phyloP scores from a whole-genome alignment of 176 grass and related monocot genomes.

The Otatea glauca region DNA sequence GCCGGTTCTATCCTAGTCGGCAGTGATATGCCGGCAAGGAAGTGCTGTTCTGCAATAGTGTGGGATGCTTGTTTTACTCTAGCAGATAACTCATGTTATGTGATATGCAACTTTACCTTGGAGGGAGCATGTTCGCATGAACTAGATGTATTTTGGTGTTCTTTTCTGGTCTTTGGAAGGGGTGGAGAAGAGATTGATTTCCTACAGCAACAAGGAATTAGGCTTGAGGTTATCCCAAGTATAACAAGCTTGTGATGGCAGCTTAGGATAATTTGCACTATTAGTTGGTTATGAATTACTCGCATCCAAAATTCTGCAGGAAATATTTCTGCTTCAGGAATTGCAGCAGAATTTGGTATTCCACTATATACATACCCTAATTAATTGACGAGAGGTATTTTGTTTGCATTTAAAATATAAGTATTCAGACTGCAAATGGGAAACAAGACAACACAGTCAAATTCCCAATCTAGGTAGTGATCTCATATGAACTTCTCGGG shows the following conservation, averaged over 20 bases:
- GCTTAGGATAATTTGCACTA: slow-evolving; percentile 18
- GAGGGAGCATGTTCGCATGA: slow-evolving; percentile 7
- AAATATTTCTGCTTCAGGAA: slow-evolving; percentile 95
- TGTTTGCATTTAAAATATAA: too few relatives aligned
- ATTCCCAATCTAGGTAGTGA: too few relatives aligned
- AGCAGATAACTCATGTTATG: slow-evolving; percentile 1
- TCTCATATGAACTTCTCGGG: too few relatives aligned
- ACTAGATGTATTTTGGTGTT: not conserved
- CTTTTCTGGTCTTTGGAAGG: slow-evolving; percentile 89
- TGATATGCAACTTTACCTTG: not conserved
- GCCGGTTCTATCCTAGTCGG: too few relatives aligned
- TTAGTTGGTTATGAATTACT: not conserved
- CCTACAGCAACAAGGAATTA: slow-evolving; percentile 88
- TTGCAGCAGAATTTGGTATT: slow-evolving; percentile 91
- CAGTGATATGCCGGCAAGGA: too few relatives aligned
- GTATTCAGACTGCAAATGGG: too few relatives aligned
- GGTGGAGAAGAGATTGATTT: slow-evolving; percentile 99
- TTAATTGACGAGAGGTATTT: too few relatives aligned
- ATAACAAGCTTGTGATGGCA: not conserved
- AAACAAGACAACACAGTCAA: too few relatives aligned
- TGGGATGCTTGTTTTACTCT: slow-evolving; percentile 22
- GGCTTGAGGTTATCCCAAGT: slow-evolving; percentile 90
- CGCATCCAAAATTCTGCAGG: slow-evolving; percentile 50
- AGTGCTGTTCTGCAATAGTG: too few relatives aligned
- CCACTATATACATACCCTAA: too few relatives aligned